These are phyloP conservation scores for Geotrichum phurueaensis DNA, from an alignment of 1,139 yeast species.

Conservation along the genomic window DNA sequence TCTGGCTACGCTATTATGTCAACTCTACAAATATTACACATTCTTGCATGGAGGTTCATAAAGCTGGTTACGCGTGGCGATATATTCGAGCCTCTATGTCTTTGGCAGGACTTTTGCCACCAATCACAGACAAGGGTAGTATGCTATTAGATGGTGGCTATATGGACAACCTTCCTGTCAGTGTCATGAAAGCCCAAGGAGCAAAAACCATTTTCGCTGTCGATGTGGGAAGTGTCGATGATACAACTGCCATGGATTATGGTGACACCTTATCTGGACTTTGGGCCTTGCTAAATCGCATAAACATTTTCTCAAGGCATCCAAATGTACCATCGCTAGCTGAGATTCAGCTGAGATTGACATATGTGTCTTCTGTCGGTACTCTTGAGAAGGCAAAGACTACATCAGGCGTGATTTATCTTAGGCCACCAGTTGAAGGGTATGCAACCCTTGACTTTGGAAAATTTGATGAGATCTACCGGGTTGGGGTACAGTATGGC, in stretches of 20 bases:
- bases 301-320: slow-evolving; percentile 50
- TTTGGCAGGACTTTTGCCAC: slow-evolving; percentile 85
- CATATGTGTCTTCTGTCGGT: slow-evolving; percentile 91
- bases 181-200: slow-evolving; percentile 79
- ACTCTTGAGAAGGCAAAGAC: slow-evolving; percentile 83
- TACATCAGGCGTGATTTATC: slow-evolving; percentile 81
- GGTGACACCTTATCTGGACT: slow-evolving; percentile 91
- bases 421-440: slow-evolving; percentile 89
- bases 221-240: slow-evolving; percentile 96
- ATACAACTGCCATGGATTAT: slow-evolving; percentile 80
- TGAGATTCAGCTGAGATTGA: slow-evolving; percentile 87
- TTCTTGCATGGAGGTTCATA: slow-evolving; percentile 91
- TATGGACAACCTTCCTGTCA: slow-evolving; percentile 86
- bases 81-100: slow-evolving; percentile 96
- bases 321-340: slow-evolving; percentile 88
- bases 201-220: slow-evolving; percentile 86
- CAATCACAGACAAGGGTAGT: slow-evolving; percentile 74
- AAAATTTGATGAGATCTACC: slow-evolving; percentile 81
- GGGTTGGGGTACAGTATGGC: slow-evolving; percentile 75
- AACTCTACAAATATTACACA: slow-evolving; percentile 96
- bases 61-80: slow-evolving; percentile 91
- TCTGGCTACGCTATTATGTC: slow-evolving; percentile 84
- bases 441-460: slow-evolving; percentile 90
- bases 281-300: slow-evolving; percentile 71
- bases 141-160: slow-evolving; percentile 97